Evolutionary conservation across 768 basidiomycete genomes (phyloP).

Genomic region (Porpolomopsis calyptriformis): DNA sequence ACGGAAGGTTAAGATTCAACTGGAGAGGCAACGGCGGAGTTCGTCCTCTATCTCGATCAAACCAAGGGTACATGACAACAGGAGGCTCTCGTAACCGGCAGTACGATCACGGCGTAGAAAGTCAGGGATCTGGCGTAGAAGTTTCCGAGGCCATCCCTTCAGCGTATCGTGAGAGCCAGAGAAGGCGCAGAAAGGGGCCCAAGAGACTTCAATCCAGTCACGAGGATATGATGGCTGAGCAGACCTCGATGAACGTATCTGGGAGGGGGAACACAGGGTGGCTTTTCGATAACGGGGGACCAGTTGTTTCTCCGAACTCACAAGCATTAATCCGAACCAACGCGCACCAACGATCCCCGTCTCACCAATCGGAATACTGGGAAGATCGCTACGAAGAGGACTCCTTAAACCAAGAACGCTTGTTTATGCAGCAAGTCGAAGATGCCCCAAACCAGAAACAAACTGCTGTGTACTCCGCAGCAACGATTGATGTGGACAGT

Average conservation of each 20-base stretch:
- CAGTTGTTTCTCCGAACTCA: not conserved
- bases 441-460: not conserved
- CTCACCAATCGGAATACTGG: not conserved
- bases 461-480: no score
- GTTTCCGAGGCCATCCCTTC: no score
- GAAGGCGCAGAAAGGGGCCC: no score
- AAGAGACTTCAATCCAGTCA: not conserved
- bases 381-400: not conserved
- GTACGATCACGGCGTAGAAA: not conserved
- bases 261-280: not conserved
- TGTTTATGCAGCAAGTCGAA: not conserved
- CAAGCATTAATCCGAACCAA: no score
- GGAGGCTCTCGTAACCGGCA: no score
- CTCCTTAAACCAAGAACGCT: not conserved
- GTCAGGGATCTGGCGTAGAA: no score
- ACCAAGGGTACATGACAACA: no score
- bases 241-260: not conserved
- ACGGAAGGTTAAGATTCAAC: not conserved
- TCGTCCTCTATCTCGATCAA: not conserved
- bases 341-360: not conserved
- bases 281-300: not conserved
- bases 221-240: not conserved
- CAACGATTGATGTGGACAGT: no score
- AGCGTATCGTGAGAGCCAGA: not conserved
- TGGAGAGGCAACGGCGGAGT: not conserved